phyloP scores from a whole-genome alignment of 1,284 basidiomycete species.

The Phlebopus sp. region DNA sequence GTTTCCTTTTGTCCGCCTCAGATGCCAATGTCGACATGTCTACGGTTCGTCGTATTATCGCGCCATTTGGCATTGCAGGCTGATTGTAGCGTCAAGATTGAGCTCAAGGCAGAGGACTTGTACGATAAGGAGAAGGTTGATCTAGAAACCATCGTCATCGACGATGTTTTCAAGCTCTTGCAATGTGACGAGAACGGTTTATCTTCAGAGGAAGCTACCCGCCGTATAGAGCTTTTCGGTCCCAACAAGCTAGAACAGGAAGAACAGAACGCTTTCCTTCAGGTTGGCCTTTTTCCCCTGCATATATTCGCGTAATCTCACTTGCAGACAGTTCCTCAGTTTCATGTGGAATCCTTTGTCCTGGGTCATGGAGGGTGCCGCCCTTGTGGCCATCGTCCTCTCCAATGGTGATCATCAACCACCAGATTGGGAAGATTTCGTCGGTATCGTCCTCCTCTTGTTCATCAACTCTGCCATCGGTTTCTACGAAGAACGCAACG shows the following conservation, averaged over 20 bases:
- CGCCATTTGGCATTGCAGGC: conserved; percentile 5
- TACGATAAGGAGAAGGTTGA: conserved; percentile 99
- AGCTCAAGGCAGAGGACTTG: conserved; percentile 90
- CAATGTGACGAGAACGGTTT: conserved; percentile 88
- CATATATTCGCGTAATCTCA: conserved; percentile 8
- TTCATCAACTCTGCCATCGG: conserved; percentile 96
- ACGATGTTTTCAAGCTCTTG: conserved; percentile 94
- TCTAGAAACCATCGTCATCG: conserved; percentile 94
- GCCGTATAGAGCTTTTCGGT: conserved; percentile 93
- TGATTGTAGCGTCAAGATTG: conserved; percentile 52
- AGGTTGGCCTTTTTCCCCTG: conserved; percentile 45
- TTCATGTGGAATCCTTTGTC: conserved; percentile 99
- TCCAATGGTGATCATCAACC: conserved; percentile 88
- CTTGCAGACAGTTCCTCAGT: conserved; percentile 73
- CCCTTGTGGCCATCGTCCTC: conserved; percentile 92
- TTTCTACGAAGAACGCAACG: conserved; percentile 97
- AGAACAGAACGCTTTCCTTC: conserved; percentile 83
- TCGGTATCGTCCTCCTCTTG: conserved; percentile 91
- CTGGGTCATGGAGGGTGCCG: conserved; percentile 99
- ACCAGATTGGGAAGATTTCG: conserved; percentile 97
- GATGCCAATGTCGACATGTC: conserved; percentile 89
- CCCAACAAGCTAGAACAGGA: conserved; percentile 94
- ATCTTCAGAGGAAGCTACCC: conserved; percentile 66
- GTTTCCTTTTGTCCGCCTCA: conserved; percentile 24
- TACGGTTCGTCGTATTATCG: conserved; percentile 42